Evolutionary conservation across 305 asterid genomes (phyloP).

Genomic region (Petunia hybrid): DNA sequence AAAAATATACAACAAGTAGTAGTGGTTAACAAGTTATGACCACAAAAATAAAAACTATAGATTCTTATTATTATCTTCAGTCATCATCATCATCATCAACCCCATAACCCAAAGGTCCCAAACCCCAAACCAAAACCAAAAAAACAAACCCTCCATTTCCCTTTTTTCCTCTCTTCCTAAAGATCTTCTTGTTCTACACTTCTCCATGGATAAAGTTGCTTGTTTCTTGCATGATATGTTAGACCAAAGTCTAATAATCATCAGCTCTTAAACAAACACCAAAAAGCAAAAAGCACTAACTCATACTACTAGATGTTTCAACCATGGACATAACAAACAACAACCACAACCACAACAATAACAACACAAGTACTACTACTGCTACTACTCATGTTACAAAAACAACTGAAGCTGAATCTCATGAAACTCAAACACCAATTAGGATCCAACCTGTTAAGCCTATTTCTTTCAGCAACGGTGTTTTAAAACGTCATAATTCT

Average conservation of each 20-base stretch:
- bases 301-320: constrained; percentile 37
- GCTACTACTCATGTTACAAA: constrained; percentile 6
- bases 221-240: constrained; percentile 44
- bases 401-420: constrained; percentile 40
- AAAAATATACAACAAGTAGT: constrained; percentile 23
- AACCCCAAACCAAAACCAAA: constrained; percentile 20
- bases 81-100: constrained; percentile 41
- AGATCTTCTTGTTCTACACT: constrained; percentile 3
- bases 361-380: background rate
- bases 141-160: constrained; percentile 28
- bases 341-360: background rate
- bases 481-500: constrained; percentile 53
- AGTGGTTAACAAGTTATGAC: constrained; percentile 71
- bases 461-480: constrained; percentile 48
- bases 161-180: constrained; percentile 33
- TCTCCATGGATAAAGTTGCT: constrained; percentile 33
- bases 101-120: constrained; percentile 15
- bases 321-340: constrained; percentile 37
- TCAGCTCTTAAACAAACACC: constrained; percentile 24
- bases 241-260: constrained; percentile 41
- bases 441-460: constrained; percentile 36
- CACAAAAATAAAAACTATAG: constrained; percentile 62
- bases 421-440: constrained; percentile 35
- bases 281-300: background rate
- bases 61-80: constrained; percentile 57